A percentile compares a stretch with the other conserved stretches of the same genome.
Evolutionary conservation across 2,329 filamentous ascomycete species (phyloP).

Genomic region (Fusarium dlaminii): DNA sequence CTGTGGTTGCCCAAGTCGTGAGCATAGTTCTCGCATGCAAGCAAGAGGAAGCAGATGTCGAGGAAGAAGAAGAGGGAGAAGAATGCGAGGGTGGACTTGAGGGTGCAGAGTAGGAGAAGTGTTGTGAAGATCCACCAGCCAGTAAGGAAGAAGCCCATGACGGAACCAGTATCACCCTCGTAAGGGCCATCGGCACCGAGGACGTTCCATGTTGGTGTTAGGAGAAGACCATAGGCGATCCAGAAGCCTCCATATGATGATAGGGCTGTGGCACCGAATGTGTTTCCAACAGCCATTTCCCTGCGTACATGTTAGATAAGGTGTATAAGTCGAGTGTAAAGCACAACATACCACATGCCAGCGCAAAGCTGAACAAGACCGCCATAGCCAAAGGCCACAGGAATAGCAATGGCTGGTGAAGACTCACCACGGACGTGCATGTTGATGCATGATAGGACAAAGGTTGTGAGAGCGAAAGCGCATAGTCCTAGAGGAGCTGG

Average conservation of each 20-base stretch:
- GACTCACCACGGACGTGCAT: conserved; percentile 69
- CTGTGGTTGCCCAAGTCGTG: conserved; percentile 59
- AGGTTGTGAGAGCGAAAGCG: conserved; percentile 85
- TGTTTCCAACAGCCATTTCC: conserved; percentile 90
- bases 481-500: conserved; percentile 80
- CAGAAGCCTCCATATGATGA: conserved; percentile 88
- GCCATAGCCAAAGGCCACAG: conserved; percentile 78
- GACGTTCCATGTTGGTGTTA: conserved; percentile 75
- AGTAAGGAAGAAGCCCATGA: conserved; percentile 78
- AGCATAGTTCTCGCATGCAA: conserved; percentile 71
- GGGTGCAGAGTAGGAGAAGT: conserved; percentile 76
- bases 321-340: background rate
- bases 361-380: conserved; percentile 78
- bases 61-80: conserved; percentile 81
- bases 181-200: conserved; percentile 58
- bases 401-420: conserved; percentile 72
- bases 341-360: conserved; percentile 80
- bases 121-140: conserved; percentile 90
- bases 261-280: conserved; percentile 83
- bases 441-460: conserved; percentile 80
- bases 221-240: conserved; percentile 77
- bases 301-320: conserved; percentile 51
- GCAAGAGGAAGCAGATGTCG: conserved; percentile 78
- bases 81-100: conserved; percentile 81
- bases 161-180: conserved; percentile 58